phyloP scores from a whole-genome alignment of 306 rosid species.

The Prunus mume region DNA sequence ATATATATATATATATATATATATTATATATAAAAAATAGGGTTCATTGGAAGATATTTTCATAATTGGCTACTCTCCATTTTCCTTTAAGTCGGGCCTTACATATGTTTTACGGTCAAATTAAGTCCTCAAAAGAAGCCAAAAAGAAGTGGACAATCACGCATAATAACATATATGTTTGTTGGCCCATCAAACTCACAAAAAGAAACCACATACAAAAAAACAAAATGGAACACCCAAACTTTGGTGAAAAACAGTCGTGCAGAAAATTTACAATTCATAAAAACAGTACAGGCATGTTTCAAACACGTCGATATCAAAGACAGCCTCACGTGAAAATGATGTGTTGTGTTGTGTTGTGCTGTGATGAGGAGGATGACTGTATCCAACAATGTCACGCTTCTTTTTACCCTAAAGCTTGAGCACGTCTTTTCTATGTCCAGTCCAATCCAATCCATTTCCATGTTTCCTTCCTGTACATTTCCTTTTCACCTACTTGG shows the following conservation, averaged over 20 bases:
- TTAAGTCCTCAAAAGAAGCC: too few relatives aligned
- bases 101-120: too few relatives aligned
- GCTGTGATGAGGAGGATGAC: background rate
- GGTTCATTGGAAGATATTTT: too few relatives aligned
- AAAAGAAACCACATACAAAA: too few relatives aligned
- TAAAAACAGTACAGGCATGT: background rate
- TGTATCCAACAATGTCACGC: constrained; percentile 47
- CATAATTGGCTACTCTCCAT: too few relatives aligned
- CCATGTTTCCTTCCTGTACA: background rate
- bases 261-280: background rate
- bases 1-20: too few relatives aligned
- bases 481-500: background rate
- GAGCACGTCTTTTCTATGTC: background rate
- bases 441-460: background rate
- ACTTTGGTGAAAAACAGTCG: background rate
- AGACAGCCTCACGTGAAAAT: constrained; percentile 21
- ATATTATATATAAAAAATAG: too few relatives aligned
- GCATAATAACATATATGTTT: too few relatives aligned
- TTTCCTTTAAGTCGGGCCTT: too few relatives aligned
- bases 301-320: constrained; percentile 36
- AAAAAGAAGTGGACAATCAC: too few relatives aligned
- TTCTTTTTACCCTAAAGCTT: background rate
- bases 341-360: background rate
- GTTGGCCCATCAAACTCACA: too few relatives aligned
- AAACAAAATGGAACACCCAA: too few relatives aligned